phyloP scores from a whole-genome alignment of 139 green algal genomes.

The Micractinium sp. region DNA sequence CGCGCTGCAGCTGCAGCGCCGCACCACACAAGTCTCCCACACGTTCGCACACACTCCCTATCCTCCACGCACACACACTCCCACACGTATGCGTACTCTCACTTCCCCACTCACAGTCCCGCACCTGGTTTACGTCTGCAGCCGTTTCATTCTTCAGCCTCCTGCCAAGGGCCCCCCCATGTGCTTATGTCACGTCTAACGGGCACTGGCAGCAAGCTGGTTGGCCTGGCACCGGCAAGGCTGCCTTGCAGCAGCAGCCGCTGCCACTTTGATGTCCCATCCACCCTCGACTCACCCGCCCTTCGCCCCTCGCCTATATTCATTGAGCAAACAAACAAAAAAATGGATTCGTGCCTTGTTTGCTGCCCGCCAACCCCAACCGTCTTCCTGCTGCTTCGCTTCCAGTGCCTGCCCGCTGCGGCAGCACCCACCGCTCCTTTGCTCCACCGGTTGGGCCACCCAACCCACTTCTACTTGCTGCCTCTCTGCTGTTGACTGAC shows the following conservation, averaged over 20 bases:
- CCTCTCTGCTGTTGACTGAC: neutral
- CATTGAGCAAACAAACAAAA: neutral
- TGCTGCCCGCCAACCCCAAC: neutral
- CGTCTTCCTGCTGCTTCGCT: neutral
- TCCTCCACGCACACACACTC: too few relatives aligned
- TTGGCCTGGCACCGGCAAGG: too few relatives aligned
- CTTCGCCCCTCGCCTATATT: neutral
- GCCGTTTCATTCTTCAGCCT: too few relatives aligned
- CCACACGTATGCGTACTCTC: too few relatives aligned
- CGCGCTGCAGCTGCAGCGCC: too few relatives aligned
- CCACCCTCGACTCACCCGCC: neutral
- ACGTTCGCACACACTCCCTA: too few relatives aligned
- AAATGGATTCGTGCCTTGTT: neutral
- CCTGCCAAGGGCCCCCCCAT: too few relatives aligned
- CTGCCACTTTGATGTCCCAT: neutral
- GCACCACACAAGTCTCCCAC: too few relatives aligned
- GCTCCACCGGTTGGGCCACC: neutral
- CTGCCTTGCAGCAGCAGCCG: neutral
- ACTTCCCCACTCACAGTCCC: too few relatives aligned
- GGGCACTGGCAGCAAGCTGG: too few relatives aligned
- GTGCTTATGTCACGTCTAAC: too few relatives aligned
- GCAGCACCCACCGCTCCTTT: neutral
- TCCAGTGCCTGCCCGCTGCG: neutral
- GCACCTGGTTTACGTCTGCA: too few relatives aligned
- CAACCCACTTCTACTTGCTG: neutral